phyloP scores from a whole-genome alignment of 805 yeast species.

The Yamadazyma phyllophila region DNA sequence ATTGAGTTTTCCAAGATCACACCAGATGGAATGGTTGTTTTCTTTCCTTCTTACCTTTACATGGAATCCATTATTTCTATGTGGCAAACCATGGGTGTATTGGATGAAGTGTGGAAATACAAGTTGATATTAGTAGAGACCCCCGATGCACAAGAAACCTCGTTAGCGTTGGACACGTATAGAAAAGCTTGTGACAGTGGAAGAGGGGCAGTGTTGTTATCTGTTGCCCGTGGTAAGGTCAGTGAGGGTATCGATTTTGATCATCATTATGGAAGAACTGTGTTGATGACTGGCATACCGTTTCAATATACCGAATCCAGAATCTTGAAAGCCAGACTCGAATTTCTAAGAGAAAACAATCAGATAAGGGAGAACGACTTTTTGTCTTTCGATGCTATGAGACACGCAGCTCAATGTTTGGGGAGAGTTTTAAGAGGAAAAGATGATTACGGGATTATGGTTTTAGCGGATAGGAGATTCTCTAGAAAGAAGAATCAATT shows the following conservation, averaged over 20 bases:
- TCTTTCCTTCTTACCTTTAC: constrained; percentile 93
- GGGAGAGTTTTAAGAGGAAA: constrained; percentile 97
- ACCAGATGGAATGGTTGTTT: constrained; percentile 97
- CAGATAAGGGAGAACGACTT: constrained; percentile 94
- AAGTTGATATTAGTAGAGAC: constrained; percentile 94
- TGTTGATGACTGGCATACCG: constrained; percentile 97
- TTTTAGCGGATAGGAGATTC: constrained; percentile 91
- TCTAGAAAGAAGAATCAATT: constrained; percentile 80
- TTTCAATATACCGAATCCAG: constrained; percentile 98
- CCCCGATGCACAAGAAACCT: constrained; percentile 98
- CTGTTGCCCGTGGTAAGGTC: constrained; percentile 98
- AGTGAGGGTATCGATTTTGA: constrained; percentile 99
- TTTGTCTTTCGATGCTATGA: constrained; percentile 97
- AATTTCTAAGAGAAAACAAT: constrained; percentile 87
- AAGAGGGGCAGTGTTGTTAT: constrained; percentile 90
- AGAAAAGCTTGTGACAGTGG: constrained; percentile 97
- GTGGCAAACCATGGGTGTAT: constrained; percentile 98
- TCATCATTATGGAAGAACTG: constrained; percentile 97
- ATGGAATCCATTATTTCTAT: constrained; percentile 97
- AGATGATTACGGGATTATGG: constrained; percentile 99
- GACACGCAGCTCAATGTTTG: constrained; percentile 98
- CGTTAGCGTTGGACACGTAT: constrained; percentile 91
- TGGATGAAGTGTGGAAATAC: constrained; percentile 98
- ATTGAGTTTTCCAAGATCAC: constrained; percentile 93
- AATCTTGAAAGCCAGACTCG: constrained; percentile 90